Conservation (phyloP, 2,329 filamentous ascomycete species). For the Leptosphaerulina australis region DNA sequence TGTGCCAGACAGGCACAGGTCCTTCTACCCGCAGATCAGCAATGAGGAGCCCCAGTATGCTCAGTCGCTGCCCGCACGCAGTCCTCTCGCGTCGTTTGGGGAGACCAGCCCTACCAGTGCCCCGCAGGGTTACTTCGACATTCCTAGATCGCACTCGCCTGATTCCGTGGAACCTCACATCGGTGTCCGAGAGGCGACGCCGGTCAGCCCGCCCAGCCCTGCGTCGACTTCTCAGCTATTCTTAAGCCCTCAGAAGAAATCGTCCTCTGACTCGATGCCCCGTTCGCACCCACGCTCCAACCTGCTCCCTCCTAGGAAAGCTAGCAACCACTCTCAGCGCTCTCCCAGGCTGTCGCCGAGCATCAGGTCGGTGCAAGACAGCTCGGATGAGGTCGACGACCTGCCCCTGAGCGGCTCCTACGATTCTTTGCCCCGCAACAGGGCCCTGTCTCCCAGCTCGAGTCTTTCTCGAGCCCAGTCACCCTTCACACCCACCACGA, state of each 20-base stretch:
- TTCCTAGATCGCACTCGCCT: slow-evolving; percentile 54
- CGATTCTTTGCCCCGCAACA: slow-evolving; percentile 67
- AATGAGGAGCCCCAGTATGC: slow-evolving; percentile 37
- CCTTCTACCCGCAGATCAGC: slow-evolving; percentile 45
- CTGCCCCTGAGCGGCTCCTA: slow-evolving; percentile 62
- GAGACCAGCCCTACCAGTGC: slow-evolving; percentile 37
- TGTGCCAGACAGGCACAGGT: slow-evolving; percentile 44
- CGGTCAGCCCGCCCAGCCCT: slow-evolving; percentile 45
- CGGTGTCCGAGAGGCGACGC: slow-evolving; percentile 53
- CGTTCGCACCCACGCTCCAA: slow-evolving; percentile 35
- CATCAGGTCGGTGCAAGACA: slow-evolving; percentile 56
- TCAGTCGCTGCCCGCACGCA: slow-evolving; percentile 38
- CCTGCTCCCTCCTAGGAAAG: slow-evolving; percentile 51
- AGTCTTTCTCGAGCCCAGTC: slow-evolving; percentile 65
- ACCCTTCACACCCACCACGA: slow-evolving; percentile 67
- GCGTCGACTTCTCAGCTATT: slow-evolving; percentile 44
- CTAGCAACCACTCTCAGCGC: slow-evolving; percentile 40
- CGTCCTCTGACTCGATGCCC: slow-evolving; percentile 47
- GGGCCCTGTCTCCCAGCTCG: slow-evolving; percentile 79
- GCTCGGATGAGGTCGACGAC: slow-evolving; percentile 73
- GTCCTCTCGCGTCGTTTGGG: slow-evolving; percentile 44
- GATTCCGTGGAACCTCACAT: slow-evolving; percentile 52
- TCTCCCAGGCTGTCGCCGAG: slow-evolving; percentile 51
- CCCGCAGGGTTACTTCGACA: slow-evolving; percentile 52
- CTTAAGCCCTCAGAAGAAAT: slow-evolving; percentile 46